Percentiles rank a stretch among this genome's conserved stretches.
Evolutionary conservation across 805 yeast species (phyloP).

Genomic region (Yamadazyma sp.): DNA sequence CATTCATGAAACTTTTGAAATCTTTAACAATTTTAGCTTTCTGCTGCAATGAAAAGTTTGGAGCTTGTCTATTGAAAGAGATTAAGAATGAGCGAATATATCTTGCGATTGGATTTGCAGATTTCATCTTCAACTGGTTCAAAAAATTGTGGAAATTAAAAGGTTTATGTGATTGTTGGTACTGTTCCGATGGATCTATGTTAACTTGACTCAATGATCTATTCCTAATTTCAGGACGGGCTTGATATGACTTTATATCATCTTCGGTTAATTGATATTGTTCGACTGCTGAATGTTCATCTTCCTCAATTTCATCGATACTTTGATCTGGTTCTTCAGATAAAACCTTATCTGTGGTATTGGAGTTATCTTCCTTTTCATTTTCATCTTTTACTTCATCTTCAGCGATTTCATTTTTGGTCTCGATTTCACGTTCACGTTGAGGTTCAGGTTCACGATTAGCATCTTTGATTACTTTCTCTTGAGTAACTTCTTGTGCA

Average conservation of each 20-base stretch:
- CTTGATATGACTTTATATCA: conserved; percentile 7
- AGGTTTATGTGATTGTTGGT: conserved; percentile 41
- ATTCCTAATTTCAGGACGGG: conserved; percentile 7
- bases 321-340: background rate
- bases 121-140: conserved; percentile 62
- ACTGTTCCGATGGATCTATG: conserved; percentile 32
- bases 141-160: conserved; percentile 87
- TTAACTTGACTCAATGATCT: conserved; percentile 12
- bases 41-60: conserved; percentile 67
- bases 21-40: conserved; percentile 75
- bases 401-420: no score
- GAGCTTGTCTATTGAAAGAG: conserved; percentile 63
- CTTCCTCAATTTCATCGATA: conserved; percentile 6
- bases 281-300: conserved; percentile 15
- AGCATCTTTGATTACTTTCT: no score
- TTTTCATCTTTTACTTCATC: background rate
- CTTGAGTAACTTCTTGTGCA: no score
- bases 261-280: conserved; percentile 17
- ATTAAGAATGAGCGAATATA: conserved; percentile 80
- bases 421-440: no score
- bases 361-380: background rate
- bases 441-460: no score
- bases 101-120: conserved; percentile 85
- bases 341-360: background rate
- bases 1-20: conserved; percentile 69